Evolutionary conservation across 2,329 filamentous ascomycete species (phyloP).

Genomic region (Ophiostoma pallidulum): DNA sequence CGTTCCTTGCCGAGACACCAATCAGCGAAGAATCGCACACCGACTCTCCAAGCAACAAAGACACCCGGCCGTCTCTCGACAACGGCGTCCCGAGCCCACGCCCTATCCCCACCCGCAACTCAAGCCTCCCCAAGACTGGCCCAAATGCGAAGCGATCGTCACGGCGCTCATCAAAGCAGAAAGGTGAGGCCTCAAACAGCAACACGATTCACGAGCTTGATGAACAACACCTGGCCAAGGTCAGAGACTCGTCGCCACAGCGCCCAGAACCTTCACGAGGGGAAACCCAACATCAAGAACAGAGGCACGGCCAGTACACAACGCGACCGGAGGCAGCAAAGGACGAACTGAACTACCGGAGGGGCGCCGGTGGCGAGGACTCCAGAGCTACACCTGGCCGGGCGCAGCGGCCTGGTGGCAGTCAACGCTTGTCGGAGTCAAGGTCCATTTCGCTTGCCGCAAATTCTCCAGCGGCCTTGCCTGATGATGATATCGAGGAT

Average conservation of each 20-base stretch:
- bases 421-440: not conserved
- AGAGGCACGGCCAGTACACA: not conserved
- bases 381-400: not conserved
- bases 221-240: constrained; percentile 10
- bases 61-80: constrained; percentile 21
- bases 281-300: not conserved
- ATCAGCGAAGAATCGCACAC: constrained; percentile 46
- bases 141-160: constrained; percentile 44
- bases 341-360: not conserved
- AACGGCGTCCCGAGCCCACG: constrained; percentile 31
- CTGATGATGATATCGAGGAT: constrained; percentile 41
- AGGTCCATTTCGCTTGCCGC: constrained; percentile 7
- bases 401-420: not conserved
- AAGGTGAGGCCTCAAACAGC: constrained; percentile 29
- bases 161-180: constrained; percentile 38
- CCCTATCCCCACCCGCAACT: constrained; percentile 57
- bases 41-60: constrained; percentile 20
- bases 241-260: not conserved
- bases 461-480: not conserved
- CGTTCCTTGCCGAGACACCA: constrained; percentile 41
- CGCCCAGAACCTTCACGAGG: not conserved
- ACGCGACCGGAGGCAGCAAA: not conserved
- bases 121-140: constrained; percentile 52
- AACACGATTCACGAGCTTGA: constrained; percentile 29
- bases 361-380: not conserved